These are phyloP conservation scores for Termitomyces heimii DNA, from an alignment of 768 basidiomycete genomes.

Conservation along the genomic window DNA sequence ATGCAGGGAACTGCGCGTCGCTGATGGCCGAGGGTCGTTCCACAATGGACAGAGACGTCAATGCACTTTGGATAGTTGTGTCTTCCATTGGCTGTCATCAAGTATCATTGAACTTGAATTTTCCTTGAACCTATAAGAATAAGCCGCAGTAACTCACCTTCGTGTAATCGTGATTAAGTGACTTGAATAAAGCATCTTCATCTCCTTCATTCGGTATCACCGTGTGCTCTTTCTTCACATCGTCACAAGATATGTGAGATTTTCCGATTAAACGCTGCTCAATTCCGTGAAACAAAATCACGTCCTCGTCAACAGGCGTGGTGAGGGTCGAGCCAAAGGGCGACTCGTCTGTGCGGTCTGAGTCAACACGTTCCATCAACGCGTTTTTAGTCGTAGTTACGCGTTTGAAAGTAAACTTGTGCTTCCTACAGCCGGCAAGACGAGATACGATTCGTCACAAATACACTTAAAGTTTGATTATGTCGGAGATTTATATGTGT, in stretches of 20 bases:
- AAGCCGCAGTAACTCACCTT: conserved; percentile 1
- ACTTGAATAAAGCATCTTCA: background rate
- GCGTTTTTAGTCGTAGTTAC: background rate
- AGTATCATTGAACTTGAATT: background rate
- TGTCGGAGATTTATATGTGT: too few species aligned
- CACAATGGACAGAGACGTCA: background rate
- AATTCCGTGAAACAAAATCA: conserved; percentile 11
- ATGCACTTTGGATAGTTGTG: background rate
- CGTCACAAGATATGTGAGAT: background rate
- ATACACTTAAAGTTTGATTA: too few species aligned
- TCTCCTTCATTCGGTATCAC: background rate
- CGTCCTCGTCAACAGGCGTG: conserved; percentile 34
- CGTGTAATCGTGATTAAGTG: background rate
- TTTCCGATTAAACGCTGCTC: conserved; percentile 9
- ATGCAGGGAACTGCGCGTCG: background rate
- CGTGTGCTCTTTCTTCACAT: background rate
- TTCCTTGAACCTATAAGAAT: background rate
- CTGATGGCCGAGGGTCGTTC: background rate
- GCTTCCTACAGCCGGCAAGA: background rate
- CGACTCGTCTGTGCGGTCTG: conserved; percentile 35
- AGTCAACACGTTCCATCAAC: conserved; percentile 24
- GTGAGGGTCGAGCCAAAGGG: conserved; percentile 34
- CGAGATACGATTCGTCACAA: too few species aligned
- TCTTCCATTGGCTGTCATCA: background rate
- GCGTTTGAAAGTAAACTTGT: background rate